phyloP scores from a whole-genome alignment of 192 early-diverging fungal species.

The Entomortierella chlamydospora region DNA sequence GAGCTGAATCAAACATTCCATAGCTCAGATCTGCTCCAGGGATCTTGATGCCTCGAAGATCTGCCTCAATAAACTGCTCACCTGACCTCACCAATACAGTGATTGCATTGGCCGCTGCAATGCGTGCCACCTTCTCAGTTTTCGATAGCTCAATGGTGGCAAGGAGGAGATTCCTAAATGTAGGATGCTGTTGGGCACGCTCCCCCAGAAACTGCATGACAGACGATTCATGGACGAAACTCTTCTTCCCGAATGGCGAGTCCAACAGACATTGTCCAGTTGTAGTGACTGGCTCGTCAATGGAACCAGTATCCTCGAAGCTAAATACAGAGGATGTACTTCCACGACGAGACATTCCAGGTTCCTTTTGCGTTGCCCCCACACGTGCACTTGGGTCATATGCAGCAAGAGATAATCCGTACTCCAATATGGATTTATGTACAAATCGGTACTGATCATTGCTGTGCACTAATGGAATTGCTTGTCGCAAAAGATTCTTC shows the following conservation, averaged over 20 bases:
- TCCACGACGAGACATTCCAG: neutral
- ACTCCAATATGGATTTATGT: constrained; percentile 2
- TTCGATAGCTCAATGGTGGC: constrained; percentile 9
- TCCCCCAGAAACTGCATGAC: constrained; percentile 6
- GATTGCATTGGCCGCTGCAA: constrained; percentile 9
- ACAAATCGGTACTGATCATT: constrained; percentile 12
- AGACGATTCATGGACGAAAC: neutral
- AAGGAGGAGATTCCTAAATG: constrained; percentile 3
- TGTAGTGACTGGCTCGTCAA: neutral
- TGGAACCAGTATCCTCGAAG: neutral
- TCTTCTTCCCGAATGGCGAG: neutral
- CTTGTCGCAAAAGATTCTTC: neutral
- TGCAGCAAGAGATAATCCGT: neutral
- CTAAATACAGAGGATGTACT: neutral
- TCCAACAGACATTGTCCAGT: neutral
- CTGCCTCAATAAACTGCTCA: no score
- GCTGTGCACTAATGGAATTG: constrained; percentile 1
- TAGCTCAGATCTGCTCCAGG: constrained; percentile 13
- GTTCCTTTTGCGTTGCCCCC: neutral
- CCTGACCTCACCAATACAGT: no score
- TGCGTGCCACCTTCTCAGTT: neutral
- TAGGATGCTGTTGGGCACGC: constrained; percentile 9
- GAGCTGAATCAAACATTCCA: neutral
- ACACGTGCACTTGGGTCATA: neutral
- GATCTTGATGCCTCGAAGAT: no score